Conservation (phyloP, 2,329 filamentous ascomycete genomes). For the Talaromyces marneffei region DNA sequence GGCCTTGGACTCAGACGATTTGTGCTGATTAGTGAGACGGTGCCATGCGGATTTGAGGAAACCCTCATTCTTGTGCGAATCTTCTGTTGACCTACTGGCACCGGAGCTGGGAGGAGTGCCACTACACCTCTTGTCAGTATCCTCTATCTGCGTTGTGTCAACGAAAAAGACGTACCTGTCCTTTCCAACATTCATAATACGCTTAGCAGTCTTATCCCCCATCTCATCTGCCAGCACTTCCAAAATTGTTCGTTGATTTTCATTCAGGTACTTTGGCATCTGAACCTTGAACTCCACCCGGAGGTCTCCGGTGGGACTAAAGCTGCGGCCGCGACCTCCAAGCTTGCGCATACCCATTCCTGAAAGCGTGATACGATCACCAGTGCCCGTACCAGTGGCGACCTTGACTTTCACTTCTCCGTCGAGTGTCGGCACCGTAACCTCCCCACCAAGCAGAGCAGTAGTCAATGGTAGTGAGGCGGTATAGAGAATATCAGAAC, state of each 20-base stretch:
- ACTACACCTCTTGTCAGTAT: not conserved
- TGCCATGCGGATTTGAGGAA: constrained; percentile 94
- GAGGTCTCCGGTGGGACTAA: constrained; percentile 66
- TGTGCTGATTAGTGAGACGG: constrained; percentile 68
- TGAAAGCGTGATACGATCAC: constrained; percentile 79
- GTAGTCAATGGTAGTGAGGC: constrained; percentile 88
- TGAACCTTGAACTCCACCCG: constrained; percentile 89
- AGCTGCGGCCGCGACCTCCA: constrained; percentile 52
- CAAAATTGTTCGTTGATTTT: constrained; percentile 85
- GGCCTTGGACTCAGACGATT: constrained; percentile 25
- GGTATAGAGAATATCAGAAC: constrained; percentile 88
- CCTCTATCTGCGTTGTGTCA: not conserved
- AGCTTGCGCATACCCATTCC: constrained; percentile 95
- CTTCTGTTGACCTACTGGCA: constrained; percentile 22
- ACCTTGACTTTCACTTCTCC: constrained; percentile 87
- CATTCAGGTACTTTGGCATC: constrained; percentile 90
- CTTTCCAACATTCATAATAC: constrained; percentile 75
- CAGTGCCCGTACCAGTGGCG: constrained; percentile 82
- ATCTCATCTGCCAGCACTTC: constrained; percentile 98
- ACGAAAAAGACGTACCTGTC: constrained; percentile 45
- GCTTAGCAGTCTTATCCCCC: constrained; percentile 82
- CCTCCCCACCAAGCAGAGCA: constrained; percentile 83
- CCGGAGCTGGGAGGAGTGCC: constrained; percentile 11
- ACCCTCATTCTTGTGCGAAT: constrained; percentile 71
- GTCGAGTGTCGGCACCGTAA: constrained; percentile 82